Conservation (phyloP, 345 rosid species). For the Anastatica hierochuntica region DNA sequence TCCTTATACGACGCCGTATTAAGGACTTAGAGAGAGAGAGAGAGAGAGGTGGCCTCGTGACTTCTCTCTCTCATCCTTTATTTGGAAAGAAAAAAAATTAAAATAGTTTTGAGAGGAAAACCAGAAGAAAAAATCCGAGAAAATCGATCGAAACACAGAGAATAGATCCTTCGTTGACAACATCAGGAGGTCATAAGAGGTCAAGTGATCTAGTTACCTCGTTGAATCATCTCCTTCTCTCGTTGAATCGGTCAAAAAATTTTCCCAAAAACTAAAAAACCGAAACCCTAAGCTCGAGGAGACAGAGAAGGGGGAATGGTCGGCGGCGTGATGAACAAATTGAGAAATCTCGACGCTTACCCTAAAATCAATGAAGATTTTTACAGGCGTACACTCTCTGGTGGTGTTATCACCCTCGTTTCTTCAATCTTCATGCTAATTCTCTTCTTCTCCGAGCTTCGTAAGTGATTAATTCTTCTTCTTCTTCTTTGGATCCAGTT, state of each 20-base stretch:
- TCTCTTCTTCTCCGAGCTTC: slow-evolving; percentile 75
- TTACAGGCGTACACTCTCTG: slow-evolving; percentile 74
- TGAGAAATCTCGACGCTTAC: slow-evolving; percentile 74
- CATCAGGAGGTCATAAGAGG: slow-evolving; percentile 14
- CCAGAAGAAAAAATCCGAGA: slow-evolving; percentile 12
- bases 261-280: too few relatives aligned
- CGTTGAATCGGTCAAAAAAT: slow-evolving; percentile 10
- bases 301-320: neutral
- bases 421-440: slow-evolving; percentile 49
- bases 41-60: too few relatives aligned
- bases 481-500: too few relatives aligned
- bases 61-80: slow-evolving; percentile 9
- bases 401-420: slow-evolving; percentile 68
- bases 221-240: slow-evolving; percentile 21
- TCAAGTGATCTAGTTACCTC: slow-evolving; percentile 3
- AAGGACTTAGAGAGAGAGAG: too few relatives aligned
- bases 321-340: slow-evolving; percentile 38
- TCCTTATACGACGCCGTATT: too few relatives aligned
- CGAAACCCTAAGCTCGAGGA: too few relatives aligned
- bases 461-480: too few relatives aligned
- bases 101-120: neutral
- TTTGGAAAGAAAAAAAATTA: neutral
- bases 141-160: slow-evolving; percentile 1
- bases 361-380: slow-evolving; percentile 85
- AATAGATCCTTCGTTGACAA: slow-evolving; percentile 13